These are phyloP conservation scores for Tolypocladium paradoxum DNA, from an alignment of 2,329 filamentous ascomycete genomes.

Conservation along the genomic window DNA sequence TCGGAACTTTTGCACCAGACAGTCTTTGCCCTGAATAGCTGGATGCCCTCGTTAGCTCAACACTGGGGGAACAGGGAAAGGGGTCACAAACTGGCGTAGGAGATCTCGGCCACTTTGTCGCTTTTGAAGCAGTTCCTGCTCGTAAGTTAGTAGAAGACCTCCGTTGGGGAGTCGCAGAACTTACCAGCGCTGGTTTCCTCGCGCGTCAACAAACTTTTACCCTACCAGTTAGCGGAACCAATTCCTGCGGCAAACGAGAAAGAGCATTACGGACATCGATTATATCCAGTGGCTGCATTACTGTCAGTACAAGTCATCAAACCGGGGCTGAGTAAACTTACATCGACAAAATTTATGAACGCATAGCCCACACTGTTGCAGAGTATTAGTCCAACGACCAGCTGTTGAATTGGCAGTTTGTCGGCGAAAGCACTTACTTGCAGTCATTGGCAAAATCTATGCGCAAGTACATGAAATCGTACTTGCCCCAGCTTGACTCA, in stretches of 20 bases:
- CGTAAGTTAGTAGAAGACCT: not conserved
- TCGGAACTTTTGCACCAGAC: conserved; percentile 85
- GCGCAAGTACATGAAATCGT: conserved; percentile 90
- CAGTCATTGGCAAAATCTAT: conserved; percentile 80
- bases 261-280: conserved; percentile 44
- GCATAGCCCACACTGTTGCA: conserved; percentile 75
- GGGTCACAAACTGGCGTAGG: conserved; percentile 71
- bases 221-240: conserved; percentile 8
- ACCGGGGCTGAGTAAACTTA: conserved; percentile 28
- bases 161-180: conserved; percentile 3
- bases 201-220: conserved; percentile 55
- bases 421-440: conserved; percentile 47
- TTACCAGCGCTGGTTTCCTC: conserved; percentile 61
- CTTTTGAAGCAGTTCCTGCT: conserved; percentile 69
- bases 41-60: conserved; percentile 13
- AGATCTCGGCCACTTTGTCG: conserved; percentile 79
- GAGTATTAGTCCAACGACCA: not conserved
- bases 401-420: not conserved
- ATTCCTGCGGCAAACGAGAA: not conserved
- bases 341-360: conserved; percentile 88
- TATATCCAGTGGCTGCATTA: conserved; percentile 55
- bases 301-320: conserved; percentile 22
- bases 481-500: conserved; percentile 66
- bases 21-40: conserved; percentile 89
- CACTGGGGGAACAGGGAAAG: fast-evolving